Evolutionary conservation across 306 rosid species (phyloP).

Genomic region (Cicer chorassanicum): DNA sequence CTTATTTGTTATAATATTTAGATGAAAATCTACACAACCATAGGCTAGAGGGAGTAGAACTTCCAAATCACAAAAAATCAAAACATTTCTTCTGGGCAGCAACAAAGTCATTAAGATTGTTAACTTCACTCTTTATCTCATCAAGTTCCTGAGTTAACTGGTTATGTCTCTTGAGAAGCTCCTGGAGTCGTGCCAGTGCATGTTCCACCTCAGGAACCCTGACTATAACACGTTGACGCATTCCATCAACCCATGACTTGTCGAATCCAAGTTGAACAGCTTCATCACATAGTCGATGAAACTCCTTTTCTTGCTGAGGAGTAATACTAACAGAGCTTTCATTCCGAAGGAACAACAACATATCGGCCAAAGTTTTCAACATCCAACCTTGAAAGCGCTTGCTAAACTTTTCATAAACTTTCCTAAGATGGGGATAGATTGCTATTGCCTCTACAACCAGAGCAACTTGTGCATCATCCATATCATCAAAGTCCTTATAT

Average conservation of each 20-base stretch:
- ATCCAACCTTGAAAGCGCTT: conserved; percentile 34
- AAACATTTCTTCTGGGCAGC: conserved; percentile 8
- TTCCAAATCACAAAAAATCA: conserved; percentile 18
- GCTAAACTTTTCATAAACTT: not conserved
- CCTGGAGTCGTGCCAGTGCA: not conserved
- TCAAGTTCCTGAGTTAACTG: not conserved
- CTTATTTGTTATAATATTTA: no score
- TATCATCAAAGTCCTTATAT: conserved; percentile 17
- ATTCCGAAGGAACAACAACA: conserved; percentile 25
- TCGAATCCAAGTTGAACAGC: conserved; percentile 34
- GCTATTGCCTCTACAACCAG: conserved; percentile 13
- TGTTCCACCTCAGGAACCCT: conserved; percentile 3
- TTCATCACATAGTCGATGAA: conserved; percentile 23
- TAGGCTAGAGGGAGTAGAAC: not conserved
- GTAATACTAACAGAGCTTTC: not conserved
- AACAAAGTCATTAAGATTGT: conserved; percentile 13
- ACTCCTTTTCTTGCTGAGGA: conserved; percentile 9
- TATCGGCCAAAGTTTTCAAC: conserved; percentile 35
- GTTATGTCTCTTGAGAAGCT: conserved; percentile 1
- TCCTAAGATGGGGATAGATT: conserved; percentile 39
- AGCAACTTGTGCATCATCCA: conserved; percentile 39
- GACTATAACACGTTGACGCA: conserved; percentile 1
- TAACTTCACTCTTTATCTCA: not conserved
- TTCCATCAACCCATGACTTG: conserved; percentile 37
- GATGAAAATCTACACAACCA: no score